Percentiles rank a stretch among this genome's conserved stretches.
Conservation (phyloP, 371 early-diverging fungal genomes). For the Mucor plumbeus region DNA sequence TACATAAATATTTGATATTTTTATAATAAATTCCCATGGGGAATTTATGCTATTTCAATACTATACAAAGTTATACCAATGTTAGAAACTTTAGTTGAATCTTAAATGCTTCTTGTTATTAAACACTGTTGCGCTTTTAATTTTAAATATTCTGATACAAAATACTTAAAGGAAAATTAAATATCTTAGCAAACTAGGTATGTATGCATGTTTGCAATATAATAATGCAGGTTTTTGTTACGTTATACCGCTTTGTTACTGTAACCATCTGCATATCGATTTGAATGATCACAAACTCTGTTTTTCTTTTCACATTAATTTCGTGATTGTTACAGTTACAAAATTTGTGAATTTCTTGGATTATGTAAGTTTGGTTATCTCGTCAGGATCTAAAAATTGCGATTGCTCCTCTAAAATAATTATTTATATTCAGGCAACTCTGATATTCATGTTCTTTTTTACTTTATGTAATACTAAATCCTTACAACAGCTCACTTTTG, state of each 20-base stretch:
- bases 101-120: no score
- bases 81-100: no score
- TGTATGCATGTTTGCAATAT: no score
- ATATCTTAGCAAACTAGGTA: no score
- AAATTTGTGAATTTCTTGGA: neutral
- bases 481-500: neutral
- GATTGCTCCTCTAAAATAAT: neutral
- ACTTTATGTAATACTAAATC: neutral
- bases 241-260: neutral
- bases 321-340: neutral
- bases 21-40: neutral
- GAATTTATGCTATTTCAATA: no score
- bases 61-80: no score
- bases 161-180: no score
- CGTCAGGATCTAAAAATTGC: neutral
- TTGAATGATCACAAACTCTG: neutral
- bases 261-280: neutral
- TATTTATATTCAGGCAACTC: neutral
- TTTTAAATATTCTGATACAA: no score
- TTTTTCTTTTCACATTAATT: neutral
- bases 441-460: neutral
- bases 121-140: no score
- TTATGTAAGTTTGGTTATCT: neutral
- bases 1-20: neutral
- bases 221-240: neutral